Conservation (phyloP, 192 early-diverging fungal genomes). For the Spizellomyces punctatus region DNA sequence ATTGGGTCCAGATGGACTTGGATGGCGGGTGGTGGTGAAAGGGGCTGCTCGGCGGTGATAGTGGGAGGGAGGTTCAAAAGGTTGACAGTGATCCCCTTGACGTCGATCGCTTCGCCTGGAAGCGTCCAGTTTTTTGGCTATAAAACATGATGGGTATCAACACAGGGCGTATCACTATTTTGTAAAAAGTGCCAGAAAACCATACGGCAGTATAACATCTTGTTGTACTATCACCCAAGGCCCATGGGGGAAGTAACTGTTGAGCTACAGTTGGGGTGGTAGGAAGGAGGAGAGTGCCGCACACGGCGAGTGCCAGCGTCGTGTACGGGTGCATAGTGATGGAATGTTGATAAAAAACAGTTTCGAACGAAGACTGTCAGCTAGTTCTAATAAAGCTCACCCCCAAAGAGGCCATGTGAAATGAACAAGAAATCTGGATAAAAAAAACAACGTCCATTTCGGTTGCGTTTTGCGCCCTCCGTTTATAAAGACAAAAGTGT, state of each 20-base stretch:
- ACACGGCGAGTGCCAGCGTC: no score
- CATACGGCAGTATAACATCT: neutral
- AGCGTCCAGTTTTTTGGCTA: neutral
- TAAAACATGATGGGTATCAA: neutral
- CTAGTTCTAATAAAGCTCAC: no score
- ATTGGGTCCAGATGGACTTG: neutral
- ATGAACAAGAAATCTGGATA: no score
- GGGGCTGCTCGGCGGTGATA: neutral
- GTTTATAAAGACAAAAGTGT: no score
- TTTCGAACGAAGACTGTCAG: no score
- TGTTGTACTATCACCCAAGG: neutral
- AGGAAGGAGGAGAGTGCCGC: neutral
- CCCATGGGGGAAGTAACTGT: constrained; percentile 1
- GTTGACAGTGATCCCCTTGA: neutral
- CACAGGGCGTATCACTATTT: neutral
- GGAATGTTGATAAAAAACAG: no score
- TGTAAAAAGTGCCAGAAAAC: neutral
- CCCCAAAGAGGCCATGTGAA: no score
- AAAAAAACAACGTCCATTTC: no score
- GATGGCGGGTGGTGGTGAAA: neutral
- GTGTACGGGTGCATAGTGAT: no score
- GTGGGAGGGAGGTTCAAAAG: neutral
- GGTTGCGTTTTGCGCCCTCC: no score
- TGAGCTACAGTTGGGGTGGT: neutral
- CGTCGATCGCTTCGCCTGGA: neutral